These are phyloP conservation scores for Moricandia moricandioides DNA, from an alignment of 345 rosid genomes.

Conservation along the genomic window DNA sequence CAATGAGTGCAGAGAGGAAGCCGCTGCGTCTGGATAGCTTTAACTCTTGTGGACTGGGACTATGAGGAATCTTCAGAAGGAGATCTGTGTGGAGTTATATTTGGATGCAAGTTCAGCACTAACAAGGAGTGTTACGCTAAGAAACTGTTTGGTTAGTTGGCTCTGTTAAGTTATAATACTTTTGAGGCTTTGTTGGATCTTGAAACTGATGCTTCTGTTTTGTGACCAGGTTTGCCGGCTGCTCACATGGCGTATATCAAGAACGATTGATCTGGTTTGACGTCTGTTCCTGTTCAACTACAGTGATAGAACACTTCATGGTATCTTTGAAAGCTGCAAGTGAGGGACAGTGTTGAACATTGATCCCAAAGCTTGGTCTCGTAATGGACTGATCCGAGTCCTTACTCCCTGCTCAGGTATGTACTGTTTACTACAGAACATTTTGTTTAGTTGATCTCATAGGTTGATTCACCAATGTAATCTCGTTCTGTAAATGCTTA, in stretches of 20 bases:
- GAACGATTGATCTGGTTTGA: constrained; percentile 52
- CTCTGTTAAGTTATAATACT: background rate
- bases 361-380: constrained; percentile 51
- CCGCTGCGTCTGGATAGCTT: constrained; percentile 8
- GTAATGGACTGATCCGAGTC: constrained; percentile 45
- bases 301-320: constrained; percentile 59
- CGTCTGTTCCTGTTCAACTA: constrained; percentile 63
- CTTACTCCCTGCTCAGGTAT: constrained; percentile 61
- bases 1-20: constrained; percentile 57
- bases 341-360: constrained; percentile 44
- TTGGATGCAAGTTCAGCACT: too few relatives aligned
- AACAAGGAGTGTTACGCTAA: too few relatives aligned
- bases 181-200: background rate
- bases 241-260: constrained; percentile 46
- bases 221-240: constrained; percentile 51
- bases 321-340: constrained; percentile 61
- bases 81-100: constrained; percentile 29
- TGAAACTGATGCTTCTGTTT: background rate
- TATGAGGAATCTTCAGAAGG: constrained; percentile 44
- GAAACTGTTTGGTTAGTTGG: constrained; percentile 52
- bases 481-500: background rate
- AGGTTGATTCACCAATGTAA: background rate
- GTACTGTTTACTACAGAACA: background rate
- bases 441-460: background rate
- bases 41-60: background rate